Evolutionary conservation across 768 basidiomycete species (phyloP), one percentile per base, ranked within the genome.

Genomic region (Flagelloscypha sp.): DNA sequence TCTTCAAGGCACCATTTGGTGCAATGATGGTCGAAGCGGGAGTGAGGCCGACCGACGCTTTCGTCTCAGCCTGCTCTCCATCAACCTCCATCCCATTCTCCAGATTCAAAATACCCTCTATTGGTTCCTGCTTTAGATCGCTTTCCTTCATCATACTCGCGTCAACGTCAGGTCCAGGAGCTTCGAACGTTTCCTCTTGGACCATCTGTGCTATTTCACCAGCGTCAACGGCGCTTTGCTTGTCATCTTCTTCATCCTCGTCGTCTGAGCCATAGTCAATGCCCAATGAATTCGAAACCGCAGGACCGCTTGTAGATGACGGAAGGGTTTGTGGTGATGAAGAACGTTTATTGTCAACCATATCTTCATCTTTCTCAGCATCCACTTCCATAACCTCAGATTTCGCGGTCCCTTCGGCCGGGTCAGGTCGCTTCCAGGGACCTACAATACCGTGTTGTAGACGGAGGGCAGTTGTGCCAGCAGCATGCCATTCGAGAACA

Each of bases 401-500:
- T 27, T 59, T 61, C 18, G 57, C 53, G 6, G 48, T 37, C 6
- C 30, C 37, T 5, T 53, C 53, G 23, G 55, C 53, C 7, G 45
- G 53, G n/a, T 57, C 51, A 5, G 70, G 63, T 16, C 64, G 68
- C 45, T 63, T 78, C 79, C 78, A 81, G 39, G 72, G 68, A 24
- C 78, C 72, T 49, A 73, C 77, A 24, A 81, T 79, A 11, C 87
- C 87, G 20, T 70, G 65, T 3, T 57, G 61, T 2, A 78, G 57
- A 25, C 87, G 73, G 40, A 79, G 76, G 45, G 79, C 79, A 15
- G 61, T 61, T n/a, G 67, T 66, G 8, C 66, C 70, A 16, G 83
- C 78, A 34, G 72, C 67, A 53, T 94, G 88, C 89, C 90, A 99
- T 47, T 89, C 83, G 6, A 86, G 70, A 15, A 90, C 82, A 17